These are phyloP conservation scores for Candolleomyces efflorescens DNA, from an alignment of 768 basidiomycete genomes.

Conservation along the genomic window DNA sequence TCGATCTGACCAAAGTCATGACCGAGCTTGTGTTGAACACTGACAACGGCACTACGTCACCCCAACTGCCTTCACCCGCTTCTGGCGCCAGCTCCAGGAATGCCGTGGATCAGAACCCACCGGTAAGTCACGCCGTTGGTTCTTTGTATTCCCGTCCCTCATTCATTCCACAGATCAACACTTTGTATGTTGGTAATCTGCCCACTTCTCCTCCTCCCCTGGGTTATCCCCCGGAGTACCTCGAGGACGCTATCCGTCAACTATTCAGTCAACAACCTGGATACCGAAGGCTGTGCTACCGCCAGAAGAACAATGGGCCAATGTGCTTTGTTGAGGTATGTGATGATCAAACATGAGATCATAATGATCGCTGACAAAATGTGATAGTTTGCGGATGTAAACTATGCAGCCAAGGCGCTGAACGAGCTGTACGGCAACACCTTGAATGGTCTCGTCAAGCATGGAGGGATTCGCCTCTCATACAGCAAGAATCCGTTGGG, in stretches of 20 bases:
- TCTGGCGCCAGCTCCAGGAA: constrained; percentile 54
- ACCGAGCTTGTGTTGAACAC: constrained; percentile 53
- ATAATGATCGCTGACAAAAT: constrained; percentile 9
- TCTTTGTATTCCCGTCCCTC: background rate
- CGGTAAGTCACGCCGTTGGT: constrained; percentile 42
- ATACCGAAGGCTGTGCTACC: constrained; percentile 88
- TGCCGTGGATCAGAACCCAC: constrained; percentile 88
- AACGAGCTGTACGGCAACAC: constrained; percentile 88
- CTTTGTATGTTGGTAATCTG: constrained; percentile 98
- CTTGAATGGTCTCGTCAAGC: constrained; percentile 89
- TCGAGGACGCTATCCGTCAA: constrained; percentile 84
- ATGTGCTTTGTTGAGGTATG: constrained; percentile 98
- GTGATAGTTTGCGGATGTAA: constrained; percentile 84
- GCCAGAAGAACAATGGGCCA: constrained; percentile 95
- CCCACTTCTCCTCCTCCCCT: constrained; percentile 73
- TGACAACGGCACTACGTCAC: constrained; percentile 54
- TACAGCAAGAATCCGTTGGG: constrained; percentile 99
- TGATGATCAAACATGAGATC: background rate
- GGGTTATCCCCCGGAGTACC: constrained; percentile 70
- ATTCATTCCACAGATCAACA: constrained; percentile 67
- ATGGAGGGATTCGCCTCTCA: constrained; percentile 91
- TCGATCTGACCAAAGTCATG: constrained; percentile 34
- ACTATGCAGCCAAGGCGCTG: constrained; percentile 80
- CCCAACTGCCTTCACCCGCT: constrained; percentile 73
- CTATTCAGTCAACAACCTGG: constrained; percentile 79